Conservation (phyloP, 1,284 basidiomycete genomes). For the Ustilago crameri region DNA sequence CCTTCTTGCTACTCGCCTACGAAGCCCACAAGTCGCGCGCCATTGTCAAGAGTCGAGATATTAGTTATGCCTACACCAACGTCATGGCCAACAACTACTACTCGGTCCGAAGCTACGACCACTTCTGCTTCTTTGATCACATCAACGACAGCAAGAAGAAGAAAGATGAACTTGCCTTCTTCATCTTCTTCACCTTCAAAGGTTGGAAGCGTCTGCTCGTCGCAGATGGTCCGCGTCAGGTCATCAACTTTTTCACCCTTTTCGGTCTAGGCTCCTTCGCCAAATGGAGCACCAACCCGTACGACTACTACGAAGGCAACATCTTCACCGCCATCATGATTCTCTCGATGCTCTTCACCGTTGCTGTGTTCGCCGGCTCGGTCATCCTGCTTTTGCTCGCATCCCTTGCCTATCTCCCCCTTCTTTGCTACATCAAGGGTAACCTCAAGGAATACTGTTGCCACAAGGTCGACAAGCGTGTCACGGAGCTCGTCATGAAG, state of each 20-base stretch:
- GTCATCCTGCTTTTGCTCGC: conserved; percentile 84
- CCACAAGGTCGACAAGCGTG: conserved; percentile 97
- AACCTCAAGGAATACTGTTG: conserved; percentile 97
- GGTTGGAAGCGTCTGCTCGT: conserved; percentile 92
- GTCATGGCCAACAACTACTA: conserved; percentile 86
- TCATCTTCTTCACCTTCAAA: conserved; percentile 99
- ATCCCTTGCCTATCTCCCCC: conserved; percentile 87
- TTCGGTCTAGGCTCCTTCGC: conserved; percentile 89
- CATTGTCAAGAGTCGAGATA: conserved; percentile 92
- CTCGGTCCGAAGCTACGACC: conserved; percentile 84
- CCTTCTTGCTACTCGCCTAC: conserved; percentile 90
- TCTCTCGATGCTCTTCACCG: conserved; percentile 89
- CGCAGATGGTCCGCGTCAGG: conserved; percentile 96
- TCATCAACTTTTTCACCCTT: conserved; percentile 92
- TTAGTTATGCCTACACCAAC: conserved; percentile 77
- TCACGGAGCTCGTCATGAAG: conserved; percentile 89
- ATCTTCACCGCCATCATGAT: conserved; percentile 84
- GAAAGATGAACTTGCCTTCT: conserved; percentile 97
- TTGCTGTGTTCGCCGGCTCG: conserved; percentile 85
- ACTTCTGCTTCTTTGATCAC: conserved; percentile 97
- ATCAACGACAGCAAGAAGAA: conserved; percentile 95
- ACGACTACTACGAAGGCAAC: conserved; percentile 72
- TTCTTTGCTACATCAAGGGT: conserved; percentile 92
- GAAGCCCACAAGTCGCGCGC: conserved; percentile 90
- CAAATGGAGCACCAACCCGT: conserved; percentile 76